Evolutionary conservation across 2,329 filamentous ascomycete genomes (phyloP), one percentile per base, ranked within the genome.

Genomic region (Neoascochyta sp.): DNA sequence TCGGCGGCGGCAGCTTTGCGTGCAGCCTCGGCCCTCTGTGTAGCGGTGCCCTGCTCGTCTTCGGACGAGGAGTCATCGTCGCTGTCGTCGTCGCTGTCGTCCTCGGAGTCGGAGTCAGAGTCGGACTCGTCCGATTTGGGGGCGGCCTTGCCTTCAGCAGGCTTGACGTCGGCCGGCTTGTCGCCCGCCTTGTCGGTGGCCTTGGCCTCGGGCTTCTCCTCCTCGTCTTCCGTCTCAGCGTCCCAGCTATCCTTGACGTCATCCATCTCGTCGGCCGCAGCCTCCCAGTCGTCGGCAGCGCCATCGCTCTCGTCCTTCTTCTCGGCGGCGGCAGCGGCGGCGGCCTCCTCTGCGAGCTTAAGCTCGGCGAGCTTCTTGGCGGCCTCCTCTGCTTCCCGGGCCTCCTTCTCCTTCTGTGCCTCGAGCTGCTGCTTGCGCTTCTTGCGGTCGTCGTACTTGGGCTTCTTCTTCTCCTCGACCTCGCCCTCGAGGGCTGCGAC

Each of bases 161-260:
- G 34, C 34, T 37, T 37, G 32, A 34, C 25, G 22, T 33, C 34
- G 6, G 34, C 26, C 10, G 34, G 34, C 11, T 18, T 20, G 14
- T 39, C 63, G 48, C 28, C 34, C 17, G 8, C 43, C 20, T 47
- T 47, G 16, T 42, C 38, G 29, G 41, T 47, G 41, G 48, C 49
- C 24, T 48, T 41, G 12, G 51, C 49, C 13, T 55, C 45, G 44
- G 66, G 66, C 23, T 47, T 55, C 63, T 73, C 69, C 54, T 66
- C 62, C 51, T 88, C 84, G 5, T 86, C 83, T 27, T 86, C 84
- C 3, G 80, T 81, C 32, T 87, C 83, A 18, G 85, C 88, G 60
- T 96, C 90, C 90, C 90, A 96, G 69, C 83, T 90, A 46, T 95
- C 90, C 66, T 95, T 95, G 54, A 94, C 75, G 38, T 83, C 81